These are phyloP conservation scores for Rhinocladiella similis DNA, from an alignment of 2,329 filamentous ascomycete species.

Conservation along the genomic window DNA sequence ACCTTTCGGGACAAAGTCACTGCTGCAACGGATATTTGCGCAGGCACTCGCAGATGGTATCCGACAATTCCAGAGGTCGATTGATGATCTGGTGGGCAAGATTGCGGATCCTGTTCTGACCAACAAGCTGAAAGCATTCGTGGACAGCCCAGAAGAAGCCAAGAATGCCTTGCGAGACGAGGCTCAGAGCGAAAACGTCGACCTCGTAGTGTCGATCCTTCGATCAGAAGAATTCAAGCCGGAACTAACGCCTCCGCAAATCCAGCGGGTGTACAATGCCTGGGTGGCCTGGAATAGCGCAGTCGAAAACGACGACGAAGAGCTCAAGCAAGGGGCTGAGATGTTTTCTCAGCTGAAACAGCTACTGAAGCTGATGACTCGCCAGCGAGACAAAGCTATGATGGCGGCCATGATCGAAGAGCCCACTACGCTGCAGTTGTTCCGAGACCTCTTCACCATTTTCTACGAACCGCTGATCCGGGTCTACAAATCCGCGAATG, in stretches of 20 bases:
- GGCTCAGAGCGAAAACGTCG: constrained; percentile 70
- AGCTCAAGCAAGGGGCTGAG: constrained; percentile 84
- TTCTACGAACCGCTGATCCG: constrained; percentile 97
- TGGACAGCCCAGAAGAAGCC: constrained; percentile 69
- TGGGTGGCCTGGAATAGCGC: constrained; percentile 96
- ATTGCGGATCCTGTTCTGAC: constrained; percentile 80
- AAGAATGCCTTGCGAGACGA: constrained; percentile 75
- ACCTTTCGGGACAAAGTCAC: constrained; percentile 83
- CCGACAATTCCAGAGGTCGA: constrained; percentile 78
- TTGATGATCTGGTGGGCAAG: constrained; percentile 73
- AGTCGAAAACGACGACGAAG: constrained; percentile 85
- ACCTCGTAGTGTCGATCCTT: constrained; percentile 82
- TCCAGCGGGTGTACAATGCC: constrained; percentile 84
- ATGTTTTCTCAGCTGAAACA: constrained; percentile 95
- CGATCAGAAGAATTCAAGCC: constrained; percentile 75
- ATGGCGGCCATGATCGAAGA: constrained; percentile 96
- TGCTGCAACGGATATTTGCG: constrained; percentile 93
- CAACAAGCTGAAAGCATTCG: constrained; percentile 78
- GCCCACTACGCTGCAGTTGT: constrained; percentile 92
- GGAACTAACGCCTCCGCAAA: constrained; percentile 70
- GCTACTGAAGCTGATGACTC: constrained; percentile 84
- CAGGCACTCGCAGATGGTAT: constrained; percentile 91
- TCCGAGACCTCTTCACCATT: constrained; percentile 90
- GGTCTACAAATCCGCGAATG: constrained; percentile 98
- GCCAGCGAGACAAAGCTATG: constrained; percentile 94